A percentile compares a stretch with the other conserved stretches of the same genome.
These are phyloP conservation scores for Fusarium avenaceum DNA, from an alignment of 2,329 filamentous ascomycete species.

Conservation along the genomic window DNA sequence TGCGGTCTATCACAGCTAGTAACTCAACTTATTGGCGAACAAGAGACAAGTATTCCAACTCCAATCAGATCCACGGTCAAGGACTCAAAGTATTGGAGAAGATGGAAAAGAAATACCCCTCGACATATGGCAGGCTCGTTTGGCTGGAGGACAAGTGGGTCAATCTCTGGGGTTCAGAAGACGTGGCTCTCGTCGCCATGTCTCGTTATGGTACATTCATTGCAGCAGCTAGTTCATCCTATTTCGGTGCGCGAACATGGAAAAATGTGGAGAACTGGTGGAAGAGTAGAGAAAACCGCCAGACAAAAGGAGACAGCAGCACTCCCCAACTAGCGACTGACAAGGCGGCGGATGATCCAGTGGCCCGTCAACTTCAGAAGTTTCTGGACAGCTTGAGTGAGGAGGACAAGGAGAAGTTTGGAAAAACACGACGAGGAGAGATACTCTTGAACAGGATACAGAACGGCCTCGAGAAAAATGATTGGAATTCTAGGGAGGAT, in stretches of 20 bases:
- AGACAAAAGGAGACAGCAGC: not conserved
- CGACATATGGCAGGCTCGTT: not conserved
- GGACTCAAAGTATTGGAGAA: not conserved
- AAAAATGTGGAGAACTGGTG: fast-evolving
- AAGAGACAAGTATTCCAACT: not conserved
- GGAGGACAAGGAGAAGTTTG: not conserved
- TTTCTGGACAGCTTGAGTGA: not conserved
- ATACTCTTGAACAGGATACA: not conserved
- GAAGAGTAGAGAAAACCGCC: too few relatives aligned
- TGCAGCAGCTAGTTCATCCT: not conserved
- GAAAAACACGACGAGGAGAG: not conserved
- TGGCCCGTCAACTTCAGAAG: not conserved
- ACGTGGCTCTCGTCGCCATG: not conserved
- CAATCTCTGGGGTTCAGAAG: not conserved
- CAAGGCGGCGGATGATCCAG: not conserved
- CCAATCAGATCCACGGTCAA: not conserved
- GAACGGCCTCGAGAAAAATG: not conserved
- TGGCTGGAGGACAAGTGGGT: not conserved
- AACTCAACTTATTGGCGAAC: not conserved
- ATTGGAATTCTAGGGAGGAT: not conserved
- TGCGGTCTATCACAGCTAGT: constrained; percentile 5
- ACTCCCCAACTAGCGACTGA: not conserved
- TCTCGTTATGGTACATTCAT: not conserved
- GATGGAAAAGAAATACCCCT: not conserved
- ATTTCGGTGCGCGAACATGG: not conserved